Evolutionary conservation across 441 rosid species (phyloP).

Genomic region (Syzygium malaccense): DNA sequence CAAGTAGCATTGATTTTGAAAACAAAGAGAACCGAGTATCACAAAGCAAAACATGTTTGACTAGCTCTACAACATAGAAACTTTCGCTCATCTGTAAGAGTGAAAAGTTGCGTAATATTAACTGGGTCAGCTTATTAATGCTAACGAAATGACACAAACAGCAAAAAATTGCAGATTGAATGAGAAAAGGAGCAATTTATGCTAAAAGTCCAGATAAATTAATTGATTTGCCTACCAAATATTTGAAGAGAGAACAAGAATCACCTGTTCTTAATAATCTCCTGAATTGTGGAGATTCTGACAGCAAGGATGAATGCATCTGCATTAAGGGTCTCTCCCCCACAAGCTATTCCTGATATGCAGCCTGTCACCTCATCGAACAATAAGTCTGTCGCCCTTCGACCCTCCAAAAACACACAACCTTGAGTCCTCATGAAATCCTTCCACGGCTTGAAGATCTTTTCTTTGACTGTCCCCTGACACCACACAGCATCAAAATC

Average conservation of each 20-base stretch:
- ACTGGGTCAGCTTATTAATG: neutral
- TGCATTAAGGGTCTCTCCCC: constrained; percentile 21
- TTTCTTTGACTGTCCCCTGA: constrained; percentile 33
- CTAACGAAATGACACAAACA: neutral
- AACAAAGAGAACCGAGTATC: neutral
- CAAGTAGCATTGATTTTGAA: neutral
- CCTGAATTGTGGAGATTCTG: constrained; percentile 41
- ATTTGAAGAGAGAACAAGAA: neutral
- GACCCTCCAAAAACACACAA: constrained; percentile 27
- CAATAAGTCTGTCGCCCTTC: constrained; percentile 27
- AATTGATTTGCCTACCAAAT: neutral
- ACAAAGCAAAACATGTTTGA: neutral
- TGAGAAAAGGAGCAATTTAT: neutral
- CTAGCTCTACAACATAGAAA: neutral
- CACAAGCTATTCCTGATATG: constrained; percentile 40
- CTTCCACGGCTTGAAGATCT: constrained; percentile 48
- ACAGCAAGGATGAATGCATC: constrained; percentile 53
- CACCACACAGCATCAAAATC: constrained; percentile 44
- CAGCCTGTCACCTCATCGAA: constrained; percentile 33
- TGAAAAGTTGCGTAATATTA: neutral
- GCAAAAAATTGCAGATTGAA: neutral
- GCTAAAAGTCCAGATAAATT: neutral
- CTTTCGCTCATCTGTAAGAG: neutral
- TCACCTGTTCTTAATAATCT: constrained; percentile 44
- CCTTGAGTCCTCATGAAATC: constrained; percentile 32